A percentile compares a stretch with the other conserved stretches of the same genome.
phyloP scores from a whole-genome alignment of 2,329 filamentous ascomycete species.

The Talaromyces albobiverticillius region DNA sequence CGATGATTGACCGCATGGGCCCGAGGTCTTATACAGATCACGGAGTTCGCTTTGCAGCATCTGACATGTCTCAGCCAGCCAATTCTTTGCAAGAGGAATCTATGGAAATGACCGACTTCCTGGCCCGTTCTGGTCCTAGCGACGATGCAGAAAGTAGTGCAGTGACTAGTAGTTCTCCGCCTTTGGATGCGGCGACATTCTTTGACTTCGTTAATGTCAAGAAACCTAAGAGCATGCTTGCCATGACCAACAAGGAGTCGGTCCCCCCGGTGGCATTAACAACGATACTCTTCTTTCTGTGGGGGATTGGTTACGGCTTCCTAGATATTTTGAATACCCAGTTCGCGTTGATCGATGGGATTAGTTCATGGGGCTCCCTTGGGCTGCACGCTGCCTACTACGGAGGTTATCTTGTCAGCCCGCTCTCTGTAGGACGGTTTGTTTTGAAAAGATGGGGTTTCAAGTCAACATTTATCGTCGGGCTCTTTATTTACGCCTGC shows the following conservation, averaged over 20 bases:
- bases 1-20: neutral
- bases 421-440: slow-evolving; percentile 53
- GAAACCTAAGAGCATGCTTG: slow-evolving; percentile 56
- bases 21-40: slow-evolving; percentile 16
- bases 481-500: slow-evolving; percentile 61
- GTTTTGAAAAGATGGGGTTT: slow-evolving; percentile 60
- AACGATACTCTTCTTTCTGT: slow-evolving; percentile 79
- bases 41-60: slow-evolving; percentile 16
- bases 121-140: slow-evolving; percentile 48
- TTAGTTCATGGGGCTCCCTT: slow-evolving; percentile 32
- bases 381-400: slow-evolving; percentile 61
- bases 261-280: slow-evolving; percentile 62
- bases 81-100: slow-evolving; percentile 13
- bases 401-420: slow-evolving; percentile 56
- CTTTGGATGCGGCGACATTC: slow-evolving; percentile 48
- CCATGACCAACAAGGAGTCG: slow-evolving; percentile 56
- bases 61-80: slow-evolving; percentile 3
- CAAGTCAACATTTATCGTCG: slow-evolving; percentile 60
- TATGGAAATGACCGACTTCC: slow-evolving; percentile 50
- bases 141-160: slow-evolving; percentile 34
- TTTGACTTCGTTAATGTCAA: slow-evolving; percentile 63
- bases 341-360: slow-evolving; percentile 52
- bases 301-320: slow-evolving; percentile 87
- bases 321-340: slow-evolving; percentile 73
- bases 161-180: slow-evolving; percentile 31